Percentiles rank a stretch among this genome's conserved stretches.
Conservation (phyloP, 164 flowering plant species). For the Warburgia ugandensis region DNA sequence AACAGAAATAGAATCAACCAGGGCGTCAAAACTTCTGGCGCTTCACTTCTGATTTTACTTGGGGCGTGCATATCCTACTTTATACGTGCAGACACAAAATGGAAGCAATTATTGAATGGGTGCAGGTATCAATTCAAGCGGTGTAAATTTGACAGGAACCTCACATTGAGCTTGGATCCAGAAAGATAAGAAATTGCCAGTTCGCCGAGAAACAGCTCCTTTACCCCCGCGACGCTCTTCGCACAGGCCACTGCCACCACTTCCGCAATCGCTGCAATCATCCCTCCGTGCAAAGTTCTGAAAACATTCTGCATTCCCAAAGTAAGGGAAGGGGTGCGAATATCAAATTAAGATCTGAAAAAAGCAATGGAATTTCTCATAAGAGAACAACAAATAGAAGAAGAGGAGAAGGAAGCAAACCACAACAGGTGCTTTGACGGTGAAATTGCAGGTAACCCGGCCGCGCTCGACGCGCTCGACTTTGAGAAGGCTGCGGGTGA, state of each 20-base stretch:
- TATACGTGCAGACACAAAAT: no score
- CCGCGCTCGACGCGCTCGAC: conserved; percentile 30
- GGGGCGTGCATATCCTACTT: no score
- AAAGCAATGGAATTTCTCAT: neutral
- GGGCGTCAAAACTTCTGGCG: no score
- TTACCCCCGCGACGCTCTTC: conserved; percentile 8
- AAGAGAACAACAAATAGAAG: neutral
- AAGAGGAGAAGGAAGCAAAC: conserved; percentile 2
- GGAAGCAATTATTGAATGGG: no score
- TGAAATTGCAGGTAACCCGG: conserved; percentile 25
- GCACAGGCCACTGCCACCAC: conserved; percentile 7
- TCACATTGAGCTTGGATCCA: conserved; percentile 5
- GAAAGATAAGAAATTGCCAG: conserved; percentile 5
- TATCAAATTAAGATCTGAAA: neutral
- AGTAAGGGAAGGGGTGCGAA: neutral
- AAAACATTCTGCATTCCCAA: conserved; percentile 6
- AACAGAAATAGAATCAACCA: no score
- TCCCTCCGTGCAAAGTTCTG: conserved; percentile 15
- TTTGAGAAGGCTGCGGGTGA: conserved; percentile 23
- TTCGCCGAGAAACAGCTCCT: conserved; percentile 11
- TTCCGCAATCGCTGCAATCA: conserved; percentile 2
- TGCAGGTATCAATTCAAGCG: no score
- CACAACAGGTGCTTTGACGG: conserved; percentile 22
- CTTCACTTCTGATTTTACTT: no score
- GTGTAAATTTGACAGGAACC: no score